Evolutionary conservation across 2,329 filamentous ascomycete species (phyloP).

Genomic region (Botrytis pseudocinerea): DNA sequence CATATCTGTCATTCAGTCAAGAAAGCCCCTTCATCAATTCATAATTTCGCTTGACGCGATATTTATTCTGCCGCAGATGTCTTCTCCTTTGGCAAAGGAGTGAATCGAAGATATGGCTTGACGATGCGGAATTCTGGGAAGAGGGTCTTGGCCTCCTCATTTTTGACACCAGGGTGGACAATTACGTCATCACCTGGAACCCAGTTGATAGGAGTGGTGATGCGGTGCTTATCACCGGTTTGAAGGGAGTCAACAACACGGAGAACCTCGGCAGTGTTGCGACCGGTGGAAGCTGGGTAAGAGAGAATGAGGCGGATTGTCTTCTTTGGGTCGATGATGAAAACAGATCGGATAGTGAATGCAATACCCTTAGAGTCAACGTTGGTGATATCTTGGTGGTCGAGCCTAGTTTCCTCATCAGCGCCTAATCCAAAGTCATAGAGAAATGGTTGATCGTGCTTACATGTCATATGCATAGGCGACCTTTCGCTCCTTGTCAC

Average conservation of each 20-base stretch:
- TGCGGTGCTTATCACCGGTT: constrained; percentile 81
- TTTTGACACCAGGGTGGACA: constrained; percentile 78
- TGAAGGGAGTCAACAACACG: constrained; percentile 78
- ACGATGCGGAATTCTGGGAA: constrained; percentile 74
- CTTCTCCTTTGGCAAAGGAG: constrained; percentile 59
- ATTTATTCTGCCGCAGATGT: constrained; percentile 38
- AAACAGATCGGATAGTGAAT: constrained; percentile 92
- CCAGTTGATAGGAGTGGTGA: constrained; percentile 92
- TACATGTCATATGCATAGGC: constrained; percentile 78
- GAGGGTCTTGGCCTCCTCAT: constrained; percentile 82
- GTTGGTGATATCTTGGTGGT: constrained; percentile 79
- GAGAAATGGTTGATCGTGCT: constrained; percentile 37
- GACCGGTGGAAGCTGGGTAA: constrained; percentile 88
- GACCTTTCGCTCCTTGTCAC: constrained; percentile 76
- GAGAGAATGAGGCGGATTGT: constrained; percentile 89
- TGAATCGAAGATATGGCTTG: constrained; percentile 75
- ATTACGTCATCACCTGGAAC: constrained; percentile 87
- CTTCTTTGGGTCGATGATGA: constrained; percentile 92
- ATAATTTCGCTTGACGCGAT: neutral
- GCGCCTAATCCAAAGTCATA: neutral
- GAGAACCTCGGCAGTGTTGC: constrained; percentile 77
- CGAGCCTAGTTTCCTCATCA: constrained; percentile 53
- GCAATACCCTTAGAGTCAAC: constrained; percentile 80
- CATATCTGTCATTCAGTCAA: neutral
- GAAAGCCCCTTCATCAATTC: neutral